Evolutionary conservation across 176 grass and related monocot genomes (phyloP).

Genomic region (Triticum turgidum): DNA sequence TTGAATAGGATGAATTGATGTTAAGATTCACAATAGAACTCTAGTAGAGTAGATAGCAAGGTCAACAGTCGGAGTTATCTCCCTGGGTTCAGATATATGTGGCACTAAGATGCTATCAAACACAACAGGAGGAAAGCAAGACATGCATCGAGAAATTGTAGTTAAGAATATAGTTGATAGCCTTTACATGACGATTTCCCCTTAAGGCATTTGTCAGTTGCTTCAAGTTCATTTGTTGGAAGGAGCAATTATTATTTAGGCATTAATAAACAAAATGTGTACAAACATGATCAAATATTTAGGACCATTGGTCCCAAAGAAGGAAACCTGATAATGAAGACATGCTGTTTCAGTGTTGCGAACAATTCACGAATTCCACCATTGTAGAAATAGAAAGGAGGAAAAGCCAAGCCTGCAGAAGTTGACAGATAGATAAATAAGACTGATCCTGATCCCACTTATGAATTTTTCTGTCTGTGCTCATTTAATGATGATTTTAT

Average conservation of each 20-base stretch:
- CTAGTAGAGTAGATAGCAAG: constrained; percentile 8
- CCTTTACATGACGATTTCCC: neutral
- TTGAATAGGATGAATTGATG: neutral
- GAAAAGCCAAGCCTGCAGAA: constrained; percentile 79
- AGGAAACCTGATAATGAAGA: constrained; percentile 87
- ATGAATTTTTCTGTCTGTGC: neutral
- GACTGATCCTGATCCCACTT: neutral
- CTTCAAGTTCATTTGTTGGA: neutral
- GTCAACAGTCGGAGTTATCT: neutral
- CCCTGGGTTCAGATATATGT: neutral
- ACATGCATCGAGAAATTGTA: neutral
- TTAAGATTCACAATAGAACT: constrained; percentile 20
- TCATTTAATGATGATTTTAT: neutral
- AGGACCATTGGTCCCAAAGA: constrained; percentile 3
- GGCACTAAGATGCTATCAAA: neutral
- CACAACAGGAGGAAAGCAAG: neutral
- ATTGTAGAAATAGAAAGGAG: constrained; percentile 98
- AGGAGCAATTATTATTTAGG: neutral
- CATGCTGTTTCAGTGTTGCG: constrained; percentile 71
- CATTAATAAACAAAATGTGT: constrained; percentile 11
- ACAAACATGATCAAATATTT: neutral
- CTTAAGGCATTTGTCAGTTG: neutral
- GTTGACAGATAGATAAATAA: constrained; percentile 18
- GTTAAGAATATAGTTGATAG: neutral
- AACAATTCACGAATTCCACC: constrained; percentile 91